Evolutionary conservation across 2,329 filamentous ascomycete species (phyloP), one percentile per base, ranked within the genome.

Genomic region (Verticillium tricorpus): DNA sequence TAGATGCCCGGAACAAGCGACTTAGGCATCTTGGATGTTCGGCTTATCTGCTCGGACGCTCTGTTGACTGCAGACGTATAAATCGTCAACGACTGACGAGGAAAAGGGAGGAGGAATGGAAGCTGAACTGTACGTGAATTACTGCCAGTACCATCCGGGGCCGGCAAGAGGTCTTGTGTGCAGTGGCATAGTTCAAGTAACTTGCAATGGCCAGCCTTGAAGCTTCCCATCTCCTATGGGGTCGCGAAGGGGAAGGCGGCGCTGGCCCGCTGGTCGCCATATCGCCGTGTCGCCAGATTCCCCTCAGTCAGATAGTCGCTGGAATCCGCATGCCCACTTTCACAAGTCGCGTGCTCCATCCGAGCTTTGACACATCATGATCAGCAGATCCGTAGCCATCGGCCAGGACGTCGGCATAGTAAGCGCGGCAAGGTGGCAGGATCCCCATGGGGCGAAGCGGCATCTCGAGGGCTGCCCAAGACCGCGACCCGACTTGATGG

Each of bases 1-100:
- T 88, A 88, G 63, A 88, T 75, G 57, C 85, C 85, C 8, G 66
- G 62, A n/a, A 89, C 81, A 6, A 87, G 87, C 50, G 86, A 85
- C 72, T 86, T 77, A 28, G 85, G 86, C 58, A 89, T 82, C 14
- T 40, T 40, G 14, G 17, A n/a, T 14, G 1, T 15, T 40, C 2
- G 35, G 1, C 7, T 37, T 15, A 15, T 12, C 4, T 40, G 17
- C 12, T 57, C 86, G 84, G 37, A 89, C 81, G 39, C 85, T 84
- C 69, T 90, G 87, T 64, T 79, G 57, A 25, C 31, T 58, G 73
- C 88, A 85, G 28, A 28, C 4, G 28, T 28, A 28, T 28, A 28
- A 5, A 28, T 28, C 28, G 28, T 28, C 28, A 28, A 28, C 28
- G 28, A 28, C 28, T 6, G 28, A 5, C 28, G 28, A 28, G 28